Base-by-base conservation (phyloP, 2,329 filamentous ascomycete species). In the Triangularia setosa region DNA sequence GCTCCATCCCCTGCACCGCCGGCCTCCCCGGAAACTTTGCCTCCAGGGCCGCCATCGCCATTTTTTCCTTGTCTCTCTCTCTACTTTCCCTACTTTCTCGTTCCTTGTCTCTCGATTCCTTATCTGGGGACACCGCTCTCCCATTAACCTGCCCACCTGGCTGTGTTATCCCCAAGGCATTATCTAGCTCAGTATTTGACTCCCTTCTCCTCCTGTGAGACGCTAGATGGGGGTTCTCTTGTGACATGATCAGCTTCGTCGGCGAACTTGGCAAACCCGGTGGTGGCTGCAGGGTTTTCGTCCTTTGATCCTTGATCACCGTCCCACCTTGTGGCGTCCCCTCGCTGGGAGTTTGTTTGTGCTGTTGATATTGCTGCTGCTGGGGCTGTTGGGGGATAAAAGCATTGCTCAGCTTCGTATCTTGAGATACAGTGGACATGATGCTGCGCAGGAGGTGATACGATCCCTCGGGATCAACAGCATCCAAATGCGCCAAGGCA, bases 381-480 rank as follows among this genome's bases (percentile, higher is more conserved):
- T 52, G 40, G 8, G 9, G 63, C 11, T 58, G 60, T 12, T 58
- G 58, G 3, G 67, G 68, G 30, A 86, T 72, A 64, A 85, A 79
- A 1, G 83, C 77, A 4, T 76, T 75, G 69, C 78, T 81, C 11
- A 94, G 81, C 74, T 89, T 92, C 23, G 83, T 80, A 72, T 94
- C 90, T 57, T 84, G 81, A 53, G 90, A 84, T 56, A 96, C 83
- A 63, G 87, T 86, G n/a, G 91, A 84, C 66, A 96, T 83, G 68
- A 96, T 85, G 63, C 87, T 84, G 72, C 88, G 90, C 73, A 99
- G 83, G 16, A 99, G 83, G 69, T 96, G 88, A 72, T 94, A 95
- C 48, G 93, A 87, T 18, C 93, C 93, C 74, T 97, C 94, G 0
- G 94, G 94, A 72, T 99, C 94, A 28, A 94, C 83, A 54, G 91